phyloP scores from a whole-genome alignment of 108 stramenopile genomes.

The Cyclostephanos invisitatus region DNA sequence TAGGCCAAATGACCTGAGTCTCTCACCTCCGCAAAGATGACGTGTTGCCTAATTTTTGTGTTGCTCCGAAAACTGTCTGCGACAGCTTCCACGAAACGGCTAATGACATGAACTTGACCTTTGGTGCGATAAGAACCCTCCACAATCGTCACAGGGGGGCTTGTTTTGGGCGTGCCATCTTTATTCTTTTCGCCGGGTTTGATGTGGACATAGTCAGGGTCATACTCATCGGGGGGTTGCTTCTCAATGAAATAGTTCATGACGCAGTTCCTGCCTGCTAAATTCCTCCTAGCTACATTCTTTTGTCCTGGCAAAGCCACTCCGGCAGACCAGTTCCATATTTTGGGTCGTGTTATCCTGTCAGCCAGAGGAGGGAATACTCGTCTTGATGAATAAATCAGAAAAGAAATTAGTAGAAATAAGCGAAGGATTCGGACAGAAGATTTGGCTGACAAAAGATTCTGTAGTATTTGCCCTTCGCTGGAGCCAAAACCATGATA shows the following conservation, averaged over 20 bases:
- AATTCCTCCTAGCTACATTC: constrained; percentile 23
- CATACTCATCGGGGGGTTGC: constrained; percentile 56
- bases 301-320: constrained; percentile 21
- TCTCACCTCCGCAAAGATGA: constrained; percentile 51
- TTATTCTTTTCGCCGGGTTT: constrained; percentile 42
- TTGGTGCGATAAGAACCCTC: constrained; percentile 60
- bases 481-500: background rate
- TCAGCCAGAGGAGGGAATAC: constrained; percentile 27
- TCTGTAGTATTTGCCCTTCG: constrained; percentile 30
- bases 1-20: constrained; percentile 62
- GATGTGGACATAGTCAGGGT: constrained; percentile 52
- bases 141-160: constrained; percentile 27
- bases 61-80: constrained; percentile 56
- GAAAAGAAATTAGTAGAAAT: constrained; percentile 25
- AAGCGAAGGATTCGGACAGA: constrained; percentile 36
- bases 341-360: constrained; percentile 27
- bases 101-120: constrained; percentile 56
- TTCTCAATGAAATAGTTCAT: constrained; percentile 66
- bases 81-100: constrained; percentile 55
- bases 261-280: constrained; percentile 53
- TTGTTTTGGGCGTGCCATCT: constrained; percentile 26
- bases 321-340: constrained; percentile 39
- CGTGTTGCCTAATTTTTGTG: constrained; percentile 46
- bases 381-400: constrained; percentile 16
- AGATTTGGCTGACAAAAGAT: constrained; percentile 39